These are phyloP conservation scores for Malassezia pachydermatis DNA, from an alignment of 1,284 basidiomycete species.

Conservation along the genomic window DNA sequence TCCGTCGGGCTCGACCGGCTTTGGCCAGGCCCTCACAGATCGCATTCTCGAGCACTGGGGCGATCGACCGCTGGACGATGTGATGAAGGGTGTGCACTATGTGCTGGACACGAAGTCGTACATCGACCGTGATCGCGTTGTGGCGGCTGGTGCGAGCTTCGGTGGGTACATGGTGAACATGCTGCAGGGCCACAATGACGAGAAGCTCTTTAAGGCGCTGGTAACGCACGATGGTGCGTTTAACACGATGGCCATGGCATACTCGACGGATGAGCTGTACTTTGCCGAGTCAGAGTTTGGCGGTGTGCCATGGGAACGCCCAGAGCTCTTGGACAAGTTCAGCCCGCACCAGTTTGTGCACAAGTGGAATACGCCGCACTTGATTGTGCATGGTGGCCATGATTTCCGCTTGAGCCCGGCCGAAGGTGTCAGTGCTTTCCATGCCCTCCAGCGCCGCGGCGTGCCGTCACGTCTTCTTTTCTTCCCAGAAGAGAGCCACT, in stretches of 20 bases:
- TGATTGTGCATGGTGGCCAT: slow-evolving; percentile 30
- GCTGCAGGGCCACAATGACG: slow-evolving; percentile 39
- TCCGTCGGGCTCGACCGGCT: slow-evolving; percentile 31
- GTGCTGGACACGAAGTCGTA: slow-evolving; percentile 16
- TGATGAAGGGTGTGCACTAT: slow-evolving; percentile 22
- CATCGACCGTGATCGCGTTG: slow-evolving; percentile 23
- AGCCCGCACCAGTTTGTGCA: slow-evolving; percentile 19
- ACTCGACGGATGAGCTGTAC: slow-evolving; percentile 36
- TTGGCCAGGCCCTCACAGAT: slow-evolving; percentile 30
- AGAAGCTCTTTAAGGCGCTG: slow-evolving; percentile 31
- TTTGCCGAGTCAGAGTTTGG: slow-evolving; percentile 33
- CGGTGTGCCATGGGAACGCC: slow-evolving; percentile 22
- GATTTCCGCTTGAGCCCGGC: slow-evolving; percentile 27
- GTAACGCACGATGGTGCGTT: slow-evolving; percentile 39
- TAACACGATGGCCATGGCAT: slow-evolving; percentile 14
- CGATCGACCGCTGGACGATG: slow-evolving; percentile 24
- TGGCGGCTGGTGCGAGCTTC: slow-evolving; percentile 28
- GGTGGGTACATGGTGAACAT: slow-evolving; percentile 36
- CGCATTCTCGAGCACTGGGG: slow-evolving; percentile 37
- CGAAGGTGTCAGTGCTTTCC: slow-evolving; percentile 28
- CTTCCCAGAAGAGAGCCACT: slow-evolving; percentile 33
- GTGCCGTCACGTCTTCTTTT: slow-evolving; percentile 28
- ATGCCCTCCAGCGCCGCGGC: slow-evolving; percentile 28
- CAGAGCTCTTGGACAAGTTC: slow-evolving; percentile 16
- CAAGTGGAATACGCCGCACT: slow-evolving; percentile 33